Base-by-base conservation (phyloP, 805 yeast genomes). In the Hanseniaspora hatyaiensis region DNA sequence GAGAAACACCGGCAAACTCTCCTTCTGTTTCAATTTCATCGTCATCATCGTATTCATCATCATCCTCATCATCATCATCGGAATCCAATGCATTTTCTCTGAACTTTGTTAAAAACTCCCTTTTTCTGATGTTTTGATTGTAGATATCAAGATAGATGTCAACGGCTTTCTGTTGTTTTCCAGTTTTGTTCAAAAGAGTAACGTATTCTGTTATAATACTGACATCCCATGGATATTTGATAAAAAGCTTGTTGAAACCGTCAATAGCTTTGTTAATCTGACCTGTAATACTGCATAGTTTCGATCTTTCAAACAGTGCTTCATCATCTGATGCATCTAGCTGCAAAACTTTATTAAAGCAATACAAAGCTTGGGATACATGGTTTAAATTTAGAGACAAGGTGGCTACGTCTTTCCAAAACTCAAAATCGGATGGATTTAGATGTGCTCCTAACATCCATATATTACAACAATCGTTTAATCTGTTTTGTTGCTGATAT, bases 401-500 rank as follows among this genome's bases (percentile, higher is more conserved):
- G 47, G 74, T 81, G 0, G 82, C 96, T 24, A 92, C 82, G 24
- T 72, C 72, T 31, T 77, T 75, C 87, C 96, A 85, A 53, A 84
- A 77, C 23, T 71, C 78, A 56, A 77, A 76, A 64, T 88, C 94
- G 61, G 77, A 74, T 0, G 85, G 78, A 53, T 80, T 77, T 12
- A 82, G 65, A 58, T 78, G 82, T 0, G 95, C 88, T 24, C 94
- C 92, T 47, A 83, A 57, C 55, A 82, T 66, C 95, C 96, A 77
- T 40, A 82, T 73, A 57, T 78, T 77, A 60, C 94, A 78, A 60
- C 94, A 75, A 57, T 82, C 81, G 53, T 79, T 76, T 42, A 73
- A 63, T 39, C 77, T 69, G 1, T 86, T 88, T 51, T 77, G 80
- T 45, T 73, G 66, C 49, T 76, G 71, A 53, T 82, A 80, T 40